phyloP scores from a whole-genome alignment of 106 monocot species.

The Acorus calamus region DNA sequence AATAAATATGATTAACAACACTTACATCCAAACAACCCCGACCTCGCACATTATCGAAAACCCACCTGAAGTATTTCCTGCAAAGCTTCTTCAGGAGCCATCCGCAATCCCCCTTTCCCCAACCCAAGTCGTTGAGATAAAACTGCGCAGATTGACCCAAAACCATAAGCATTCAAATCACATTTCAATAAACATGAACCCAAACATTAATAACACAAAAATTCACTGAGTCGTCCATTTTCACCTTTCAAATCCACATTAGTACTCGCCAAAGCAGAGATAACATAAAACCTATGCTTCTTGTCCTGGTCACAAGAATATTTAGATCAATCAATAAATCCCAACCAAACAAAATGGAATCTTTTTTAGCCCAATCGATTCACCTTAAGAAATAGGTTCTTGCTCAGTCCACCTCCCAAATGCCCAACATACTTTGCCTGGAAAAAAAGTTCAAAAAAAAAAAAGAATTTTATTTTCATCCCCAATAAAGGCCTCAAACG shows the following conservation, averaged over 20 bases:
- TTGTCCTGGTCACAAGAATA: constrained; percentile 59
- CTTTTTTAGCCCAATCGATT: neutral
- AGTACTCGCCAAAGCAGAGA: constrained; percentile 78
- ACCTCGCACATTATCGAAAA: neutral
- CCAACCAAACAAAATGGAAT: neutral
- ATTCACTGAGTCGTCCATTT: too few relatives aligned
- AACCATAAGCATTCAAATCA: neutral
- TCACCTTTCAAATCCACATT: constrained; percentile 93
- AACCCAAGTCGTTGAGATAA: constrained; percentile 88
- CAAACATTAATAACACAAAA: too few relatives aligned
- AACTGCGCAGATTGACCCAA: constrained; percentile 31
- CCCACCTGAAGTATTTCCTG: constrained; percentile 78
- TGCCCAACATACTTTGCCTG: constrained; percentile 91
- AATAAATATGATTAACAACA: too few relatives aligned
- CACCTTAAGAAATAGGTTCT: constrained; percentile 89
- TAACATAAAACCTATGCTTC: constrained; percentile 68
- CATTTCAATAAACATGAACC: neutral
- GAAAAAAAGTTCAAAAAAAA: constrained; percentile 1
- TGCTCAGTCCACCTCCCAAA: constrained; percentile 70
- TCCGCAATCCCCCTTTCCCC: constrained; percentile 91
- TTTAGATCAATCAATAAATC: neutral
- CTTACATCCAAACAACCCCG: too few relatives aligned
- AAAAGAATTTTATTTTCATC: neutral
- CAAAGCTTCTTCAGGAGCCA: constrained; percentile 98
- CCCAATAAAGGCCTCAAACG: neutral